Evolutionary conservation across 306 rosid species (phyloP).

Genomic region (Quercus aquifolioides): DNA sequence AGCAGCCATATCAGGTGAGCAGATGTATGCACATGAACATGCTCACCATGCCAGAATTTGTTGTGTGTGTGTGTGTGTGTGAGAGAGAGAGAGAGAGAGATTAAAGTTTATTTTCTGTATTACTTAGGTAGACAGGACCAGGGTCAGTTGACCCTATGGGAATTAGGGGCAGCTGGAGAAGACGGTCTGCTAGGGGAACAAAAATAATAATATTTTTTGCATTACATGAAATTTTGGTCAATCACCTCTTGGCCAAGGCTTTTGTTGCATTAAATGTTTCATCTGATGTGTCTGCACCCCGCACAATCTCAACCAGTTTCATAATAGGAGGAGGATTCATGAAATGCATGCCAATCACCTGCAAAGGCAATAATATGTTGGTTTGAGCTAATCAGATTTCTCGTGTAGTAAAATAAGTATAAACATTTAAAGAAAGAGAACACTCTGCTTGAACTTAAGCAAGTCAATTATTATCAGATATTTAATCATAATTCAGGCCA

Average conservation of each 20-base stretch:
- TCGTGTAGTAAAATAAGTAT: background rate
- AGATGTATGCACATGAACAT: background rate
- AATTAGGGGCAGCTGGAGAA: background rate
- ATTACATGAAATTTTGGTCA: conserved; percentile 8
- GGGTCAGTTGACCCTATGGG: background rate
- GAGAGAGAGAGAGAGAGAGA: background rate
- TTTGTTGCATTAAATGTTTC: conserved; percentile 62
- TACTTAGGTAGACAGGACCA: background rate
- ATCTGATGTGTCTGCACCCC: conserved; percentile 80
- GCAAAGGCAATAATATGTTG: conserved; percentile 12
- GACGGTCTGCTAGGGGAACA: background rate
- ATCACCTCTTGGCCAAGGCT: conserved; percentile 76
- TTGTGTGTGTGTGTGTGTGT: too few species aligned
- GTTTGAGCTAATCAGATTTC: conserved; percentile 1
- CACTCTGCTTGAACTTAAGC: background rate
- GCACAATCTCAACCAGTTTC: conserved; percentile 86
- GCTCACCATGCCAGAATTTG: background rate
- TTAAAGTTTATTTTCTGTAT: background rate
- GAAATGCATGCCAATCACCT: conserved; percentile 98
- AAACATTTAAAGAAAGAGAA: background rate
- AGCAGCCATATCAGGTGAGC: background rate
- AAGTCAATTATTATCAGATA: background rate
- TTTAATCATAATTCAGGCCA: background rate
- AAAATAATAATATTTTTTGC: background rate
- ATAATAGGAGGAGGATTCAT: conserved; percentile 94